Conservation (phyloP, 345 rosid species). For the Triadica sebifera region DNA sequence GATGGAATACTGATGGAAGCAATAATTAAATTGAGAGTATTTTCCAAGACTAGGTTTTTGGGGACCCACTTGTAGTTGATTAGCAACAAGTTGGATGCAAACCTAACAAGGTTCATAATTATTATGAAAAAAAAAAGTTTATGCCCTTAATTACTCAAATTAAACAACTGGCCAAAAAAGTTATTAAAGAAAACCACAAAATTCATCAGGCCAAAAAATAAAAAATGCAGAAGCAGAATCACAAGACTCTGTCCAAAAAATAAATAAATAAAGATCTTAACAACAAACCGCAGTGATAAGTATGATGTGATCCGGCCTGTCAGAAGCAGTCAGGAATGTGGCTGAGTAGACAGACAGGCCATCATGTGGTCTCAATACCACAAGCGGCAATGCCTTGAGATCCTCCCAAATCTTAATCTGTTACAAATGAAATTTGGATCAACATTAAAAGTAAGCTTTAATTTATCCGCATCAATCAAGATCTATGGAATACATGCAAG, state of each 20-base stretch:
- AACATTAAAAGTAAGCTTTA: not conserved
- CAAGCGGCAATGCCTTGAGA: slow-evolving; percentile 60
- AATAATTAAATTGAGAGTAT: not conserved
- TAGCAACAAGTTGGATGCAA: not conserved
- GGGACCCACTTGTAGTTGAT: not conserved
- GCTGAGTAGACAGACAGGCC: slow-evolving; percentile 80
- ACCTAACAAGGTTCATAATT: not conserved
- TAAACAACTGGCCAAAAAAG: too few species aligned
- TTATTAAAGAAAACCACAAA: too few species aligned
- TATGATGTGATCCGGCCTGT: slow-evolving; percentile 75
- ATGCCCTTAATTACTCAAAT: too few species aligned
- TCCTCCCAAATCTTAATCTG: slow-evolving; percentile 98
- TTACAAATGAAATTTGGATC: slow-evolving; percentile 8
- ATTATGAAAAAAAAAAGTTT: not conserved
- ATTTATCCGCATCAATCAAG: not conserved
- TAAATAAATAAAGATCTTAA: not conserved
- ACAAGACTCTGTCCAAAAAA: not conserved
- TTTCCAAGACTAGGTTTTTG: not conserved
- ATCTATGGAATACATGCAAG: not conserved
- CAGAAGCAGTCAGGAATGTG: slow-evolving; percentile 60
- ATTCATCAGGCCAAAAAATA: too few species aligned
- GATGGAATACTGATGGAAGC: not conserved
- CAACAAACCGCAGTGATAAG: slow-evolving; percentile 81
- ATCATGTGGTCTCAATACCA: slow-evolving; percentile 74
- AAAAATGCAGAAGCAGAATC: not conserved